Evolutionary conservation across 352 stramenopile genomes (phyloP), one percentile per base, ranked within the genome.

Genomic region (Phytophthora foliorum): DNA sequence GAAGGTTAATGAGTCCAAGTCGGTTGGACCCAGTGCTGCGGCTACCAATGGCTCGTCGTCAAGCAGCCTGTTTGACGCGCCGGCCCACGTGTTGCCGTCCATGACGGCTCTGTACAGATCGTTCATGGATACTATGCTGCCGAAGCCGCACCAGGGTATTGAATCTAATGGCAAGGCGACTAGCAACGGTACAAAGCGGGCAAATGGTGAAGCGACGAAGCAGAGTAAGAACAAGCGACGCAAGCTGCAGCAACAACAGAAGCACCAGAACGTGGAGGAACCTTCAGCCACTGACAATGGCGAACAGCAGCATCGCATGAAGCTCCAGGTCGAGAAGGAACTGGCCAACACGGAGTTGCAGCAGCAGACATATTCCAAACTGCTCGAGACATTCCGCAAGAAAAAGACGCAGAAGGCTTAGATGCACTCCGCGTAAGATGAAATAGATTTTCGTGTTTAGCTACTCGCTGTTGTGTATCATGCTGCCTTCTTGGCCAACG

Each of bases 91-190:
- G 41, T 60, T 96, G 57, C 89, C 89, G 46, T 92, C 87, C 14
- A 93, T 96, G 80, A 90, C 86, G 42, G 80, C 84, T 29, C 69
- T 96, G 38, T 96, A 95, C 72, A 74, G 84, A 4, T 91, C 85
- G 44, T 96, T 94, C 62, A 92, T 96, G 87, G 89, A 96, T 64
- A 90, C 86, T 66, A 93, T 96, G 82, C 74, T 96, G 50, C 74
- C 81, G 7, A 94, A 94, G 62, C 71, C 85, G 4, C 75, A 84
- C 38, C 69, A 76, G 25, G 56, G 46, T 21, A 52, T 42, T 2
- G 31, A 72, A 5, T 57, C 36, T 25, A 48, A 48, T 14, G 57
- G 77, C 21, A 57, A 77, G 53, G 32, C 67, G 22, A 44, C 41
- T 11, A 68, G 55, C 39, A 57, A 62, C 16, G 41, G n/a, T 17